phyloP scores from a whole-genome alignment of 2,329 filamentous ascomycete genomes.

The Aspergillus clavatus region DNA sequence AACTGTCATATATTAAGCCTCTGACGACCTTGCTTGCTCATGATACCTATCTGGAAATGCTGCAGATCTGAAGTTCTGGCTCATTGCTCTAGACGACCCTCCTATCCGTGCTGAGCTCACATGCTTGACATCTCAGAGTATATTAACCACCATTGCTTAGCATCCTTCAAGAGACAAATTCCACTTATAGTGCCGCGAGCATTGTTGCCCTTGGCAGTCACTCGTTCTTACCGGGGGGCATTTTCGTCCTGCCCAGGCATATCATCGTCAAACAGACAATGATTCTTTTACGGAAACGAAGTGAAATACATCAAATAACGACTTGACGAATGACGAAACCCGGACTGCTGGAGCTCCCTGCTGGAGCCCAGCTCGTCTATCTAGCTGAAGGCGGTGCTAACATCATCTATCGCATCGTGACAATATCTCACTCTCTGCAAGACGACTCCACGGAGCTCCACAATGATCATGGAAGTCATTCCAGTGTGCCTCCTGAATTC shows the following conservation, averaged over 20 bases:
- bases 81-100: constrained; percentile 1
- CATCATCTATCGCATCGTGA: constrained; percentile 61
- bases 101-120: constrained; percentile 8
- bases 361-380: constrained; percentile 39
- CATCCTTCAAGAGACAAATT: neutral
- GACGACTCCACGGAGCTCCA: constrained; percentile 22
- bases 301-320: constrained; percentile 9
- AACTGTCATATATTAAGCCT: neutral
- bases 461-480: constrained; percentile 12
- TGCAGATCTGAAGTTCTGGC: neutral
- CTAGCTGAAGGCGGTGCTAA: constrained; percentile 71
- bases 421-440: constrained; percentile 29
- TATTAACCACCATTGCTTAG: neutral
- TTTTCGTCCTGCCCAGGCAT: neutral
- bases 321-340: constrained; percentile 30
- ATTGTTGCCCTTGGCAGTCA: neutral
- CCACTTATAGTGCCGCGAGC: neutral
- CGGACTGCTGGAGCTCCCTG: constrained; percentile 32
- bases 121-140: neutral
- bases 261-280: constrained; percentile 13
- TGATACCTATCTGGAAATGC: neutral
- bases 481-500: constrained; percentile 18
- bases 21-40: neutral
- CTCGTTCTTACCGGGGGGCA: no score
- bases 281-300: constrained; percentile 12